Evolutionary conservation across 805 yeast species (phyloP).

Genomic region (Monosporozyma servazzii): DNA sequence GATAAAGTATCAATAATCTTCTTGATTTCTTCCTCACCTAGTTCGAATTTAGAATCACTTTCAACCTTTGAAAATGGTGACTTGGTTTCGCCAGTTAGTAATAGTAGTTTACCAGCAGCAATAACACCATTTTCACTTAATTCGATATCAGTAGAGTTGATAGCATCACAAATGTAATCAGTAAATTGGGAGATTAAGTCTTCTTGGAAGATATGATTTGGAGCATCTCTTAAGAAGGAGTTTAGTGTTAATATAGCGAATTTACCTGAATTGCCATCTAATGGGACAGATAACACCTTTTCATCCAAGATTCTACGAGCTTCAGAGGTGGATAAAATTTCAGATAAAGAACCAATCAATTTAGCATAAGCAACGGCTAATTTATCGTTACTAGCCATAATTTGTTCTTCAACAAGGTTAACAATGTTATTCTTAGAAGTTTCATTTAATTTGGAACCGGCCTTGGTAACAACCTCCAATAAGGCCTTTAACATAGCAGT

Average conservation of each 20-base stretch:
- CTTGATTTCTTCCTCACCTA: slow-evolving; percentile 35
- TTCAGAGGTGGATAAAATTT: slow-evolving; percentile 54
- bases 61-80: slow-evolving; percentile 29
- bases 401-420: slow-evolving; percentile 65
- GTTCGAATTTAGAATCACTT: slow-evolving; percentile 28
- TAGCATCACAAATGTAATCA: slow-evolving; percentile 39
- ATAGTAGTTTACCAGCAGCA: slow-evolving; percentile 73
- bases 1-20: slow-evolving; percentile 45
- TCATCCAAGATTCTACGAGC: slow-evolving; percentile 48
- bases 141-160: slow-evolving; percentile 35
- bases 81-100: slow-evolving; percentile 39
- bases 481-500: slow-evolving; percentile 81
- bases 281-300: slow-evolving; percentile 45
- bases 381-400: slow-evolving; percentile 46
- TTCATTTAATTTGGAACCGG: slow-evolving; percentile 72
- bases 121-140: slow-evolving; percentile 66
- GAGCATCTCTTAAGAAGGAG: slow-evolving; percentile 72
- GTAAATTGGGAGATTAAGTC: slow-evolving; percentile 44
- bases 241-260: slow-evolving; percentile 67
- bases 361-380: slow-evolving; percentile 68
- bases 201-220: slow-evolving; percentile 48
- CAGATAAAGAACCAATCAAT: slow-evolving; percentile 68
- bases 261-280: slow-evolving; percentile 38
- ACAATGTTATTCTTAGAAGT: slow-evolving; percentile 59
- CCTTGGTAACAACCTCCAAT: slow-evolving; percentile 68